Percentiles rank a stretch among this genome's conserved stretches.
Conservation (phyloP, 139 green algal genomes). For the Chlorella sp. region DNA sequence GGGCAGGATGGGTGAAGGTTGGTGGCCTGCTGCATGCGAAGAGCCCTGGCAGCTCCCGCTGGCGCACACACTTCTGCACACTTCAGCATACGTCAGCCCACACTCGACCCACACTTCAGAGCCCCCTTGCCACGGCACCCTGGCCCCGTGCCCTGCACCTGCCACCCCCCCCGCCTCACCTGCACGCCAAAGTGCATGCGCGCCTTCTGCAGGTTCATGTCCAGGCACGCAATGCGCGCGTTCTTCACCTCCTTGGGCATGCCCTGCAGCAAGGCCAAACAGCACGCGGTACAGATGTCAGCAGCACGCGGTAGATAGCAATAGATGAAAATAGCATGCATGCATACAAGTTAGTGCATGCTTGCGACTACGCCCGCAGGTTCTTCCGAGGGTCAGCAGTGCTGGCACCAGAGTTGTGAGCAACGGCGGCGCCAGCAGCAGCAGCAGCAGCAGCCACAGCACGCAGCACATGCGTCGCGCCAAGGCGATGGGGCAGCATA, state of each 20-base stretch:
- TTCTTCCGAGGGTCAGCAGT: not conserved
- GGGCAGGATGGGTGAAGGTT: no score
- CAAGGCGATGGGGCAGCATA: no score
- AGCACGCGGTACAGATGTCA: not conserved
- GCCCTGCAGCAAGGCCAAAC: slow-evolving; percentile 39
- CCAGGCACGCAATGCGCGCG: slow-evolving; percentile 89
- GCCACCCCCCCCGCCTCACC: slow-evolving; percentile 38
- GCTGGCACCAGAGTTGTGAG: not conserved
- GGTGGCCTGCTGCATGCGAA: no score
- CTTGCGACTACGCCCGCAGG: no score
- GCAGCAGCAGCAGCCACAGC: not conserved
- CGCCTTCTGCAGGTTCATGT: slow-evolving; percentile 96
- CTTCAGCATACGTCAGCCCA: no score
- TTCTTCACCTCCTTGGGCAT: slow-evolving; percentile 63
- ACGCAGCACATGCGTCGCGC: no score
- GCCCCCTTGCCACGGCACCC: not conserved
- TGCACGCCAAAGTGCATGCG: slow-evolving; percentile 91
- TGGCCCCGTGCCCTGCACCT: not conserved
- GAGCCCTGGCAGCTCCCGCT: no score
- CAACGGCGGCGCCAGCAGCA: not conserved
- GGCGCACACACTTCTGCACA: no score
- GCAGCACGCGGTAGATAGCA: no score
- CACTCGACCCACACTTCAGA: not conserved
- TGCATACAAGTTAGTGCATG: no score
- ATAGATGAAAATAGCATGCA: no score